These are phyloP conservation scores for Polygonum maritimum DNA, from an alignment of 148 eudicot species.

Conservation along the genomic window DNA sequence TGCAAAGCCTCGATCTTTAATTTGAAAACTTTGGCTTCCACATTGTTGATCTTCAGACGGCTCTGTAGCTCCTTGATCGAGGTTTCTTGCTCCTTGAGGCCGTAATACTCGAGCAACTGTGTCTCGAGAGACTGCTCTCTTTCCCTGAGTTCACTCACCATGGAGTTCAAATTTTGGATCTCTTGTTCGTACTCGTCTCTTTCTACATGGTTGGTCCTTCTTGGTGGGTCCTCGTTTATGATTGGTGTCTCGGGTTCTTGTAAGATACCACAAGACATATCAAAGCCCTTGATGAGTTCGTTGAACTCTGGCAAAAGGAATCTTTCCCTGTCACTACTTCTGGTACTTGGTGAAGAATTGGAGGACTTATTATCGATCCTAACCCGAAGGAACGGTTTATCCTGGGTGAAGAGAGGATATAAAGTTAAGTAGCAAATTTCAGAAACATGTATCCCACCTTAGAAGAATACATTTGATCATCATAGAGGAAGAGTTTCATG, in stretches of 20 bases:
- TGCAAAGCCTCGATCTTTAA: slow-evolving; percentile 62
- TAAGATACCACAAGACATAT: slow-evolving; percentile 15
- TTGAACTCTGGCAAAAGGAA: slow-evolving; percentile 55
- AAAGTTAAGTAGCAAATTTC: background rate
- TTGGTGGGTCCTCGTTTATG: slow-evolving; percentile 16
- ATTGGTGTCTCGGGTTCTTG: slow-evolving; percentile 18
- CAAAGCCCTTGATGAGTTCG: slow-evolving; percentile 39
- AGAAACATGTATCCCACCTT: background rate
- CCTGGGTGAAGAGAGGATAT: slow-evolving; percentile 27
- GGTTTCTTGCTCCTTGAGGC: slow-evolving; percentile 83
- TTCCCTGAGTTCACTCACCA: slow-evolving; percentile 48
- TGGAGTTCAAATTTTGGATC: slow-evolving; percentile 37
- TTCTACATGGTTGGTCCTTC: slow-evolving; percentile 14
- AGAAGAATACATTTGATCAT: background rate
- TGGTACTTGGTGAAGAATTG: slow-evolving; percentile 26
- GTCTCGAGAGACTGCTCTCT: slow-evolving; percentile 59
- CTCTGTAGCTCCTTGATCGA: slow-evolving; percentile 65
- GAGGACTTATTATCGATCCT: slow-evolving; percentile 16
- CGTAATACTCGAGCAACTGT: slow-evolving; percentile 72
- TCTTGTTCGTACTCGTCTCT: slow-evolving; percentile 46
- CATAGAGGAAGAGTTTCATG: background rate
- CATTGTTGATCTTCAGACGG: slow-evolving; percentile 47
- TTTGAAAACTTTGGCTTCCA: slow-evolving; percentile 60
- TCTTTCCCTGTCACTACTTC: slow-evolving; percentile 36
- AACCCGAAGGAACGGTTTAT: slow-evolving; percentile 26